Evolutionary conservation across 2,329 filamentous ascomycete species (phyloP).

Genomic region (Cercospora zeina): DNA sequence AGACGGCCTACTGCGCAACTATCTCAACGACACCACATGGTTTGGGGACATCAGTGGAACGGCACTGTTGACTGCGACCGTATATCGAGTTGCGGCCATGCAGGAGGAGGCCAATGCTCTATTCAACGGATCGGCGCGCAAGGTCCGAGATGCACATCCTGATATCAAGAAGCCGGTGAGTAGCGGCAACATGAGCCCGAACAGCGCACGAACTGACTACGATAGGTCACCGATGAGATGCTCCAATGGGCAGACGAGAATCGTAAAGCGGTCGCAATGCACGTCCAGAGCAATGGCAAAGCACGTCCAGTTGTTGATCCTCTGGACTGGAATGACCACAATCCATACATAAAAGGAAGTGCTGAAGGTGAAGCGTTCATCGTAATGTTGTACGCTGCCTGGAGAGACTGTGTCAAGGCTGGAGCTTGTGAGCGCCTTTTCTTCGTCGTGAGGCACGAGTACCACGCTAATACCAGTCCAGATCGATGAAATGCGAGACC

Average conservation of each 20-base stretch:
- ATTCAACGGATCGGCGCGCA: constrained; percentile 17
- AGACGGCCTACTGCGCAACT: constrained; percentile 32
- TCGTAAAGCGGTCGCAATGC: constrained; percentile 40
- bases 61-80: constrained; percentile 47
- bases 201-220: neutral
- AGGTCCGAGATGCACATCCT: constrained; percentile 15
- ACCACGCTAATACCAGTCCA: neutral
- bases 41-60: constrained; percentile 54
- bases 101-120: constrained; percentile 19
- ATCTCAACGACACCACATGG: constrained; percentile 37
- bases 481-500: constrained; percentile 14
- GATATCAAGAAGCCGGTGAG: constrained; percentile 14
- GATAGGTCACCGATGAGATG: constrained; percentile 20
- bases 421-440: constrained; percentile 25
- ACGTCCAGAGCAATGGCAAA: constrained; percentile 44
- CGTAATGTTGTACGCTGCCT: constrained; percentile 48
- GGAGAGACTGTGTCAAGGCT: constrained; percentile 43
- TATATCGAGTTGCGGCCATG: constrained; percentile 45
- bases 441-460: neutral
- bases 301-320: constrained; percentile 48
- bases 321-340: constrained; percentile 31
- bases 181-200: neutral
- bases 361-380: constrained; percentile 51
- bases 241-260: constrained; percentile 48
- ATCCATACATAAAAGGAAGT: constrained; percentile 32